A percentile compares a stretch with the other conserved stretches of the same genome.
Evolutionary conservation across 345 rosid genomes (phyloP).

Genomic region (Populus euphratica): DNA sequence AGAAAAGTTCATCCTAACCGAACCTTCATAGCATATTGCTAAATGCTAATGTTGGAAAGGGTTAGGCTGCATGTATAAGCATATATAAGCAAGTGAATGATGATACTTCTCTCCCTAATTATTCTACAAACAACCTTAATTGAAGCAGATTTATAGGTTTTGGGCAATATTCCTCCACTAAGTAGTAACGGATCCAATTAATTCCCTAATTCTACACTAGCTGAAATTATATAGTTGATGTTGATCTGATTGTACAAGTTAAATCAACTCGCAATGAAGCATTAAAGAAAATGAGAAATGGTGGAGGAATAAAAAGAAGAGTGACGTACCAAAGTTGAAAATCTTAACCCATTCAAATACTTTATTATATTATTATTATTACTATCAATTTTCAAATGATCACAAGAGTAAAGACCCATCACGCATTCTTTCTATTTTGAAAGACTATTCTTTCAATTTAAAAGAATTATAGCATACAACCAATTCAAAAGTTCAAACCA

Average conservation of each 20-base stretch:
- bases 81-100: neutral
- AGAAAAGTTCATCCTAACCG: neutral
- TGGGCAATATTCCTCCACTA: neutral
- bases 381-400: no score
- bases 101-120: neutral
- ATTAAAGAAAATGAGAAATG: no score
- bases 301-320: no score
- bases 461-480: no score
- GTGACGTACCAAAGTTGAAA: no score
- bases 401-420: no score
- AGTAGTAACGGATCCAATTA: no score
- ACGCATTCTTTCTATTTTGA: no score
- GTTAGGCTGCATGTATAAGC: neutral
- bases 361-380: no score
- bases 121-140: neutral
- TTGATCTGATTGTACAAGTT: neutral
- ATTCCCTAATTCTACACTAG: neutral
- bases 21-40: neutral
- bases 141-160: neutral
- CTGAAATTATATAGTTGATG: neutral
- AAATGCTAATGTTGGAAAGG: neutral
- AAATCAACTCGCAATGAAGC: neutral
- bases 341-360: no score
- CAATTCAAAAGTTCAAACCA: no score
- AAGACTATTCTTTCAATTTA: no score